Conservation (phyloP, 2,329 filamentous ascomycete species). For the Botrytis medusae region DNA sequence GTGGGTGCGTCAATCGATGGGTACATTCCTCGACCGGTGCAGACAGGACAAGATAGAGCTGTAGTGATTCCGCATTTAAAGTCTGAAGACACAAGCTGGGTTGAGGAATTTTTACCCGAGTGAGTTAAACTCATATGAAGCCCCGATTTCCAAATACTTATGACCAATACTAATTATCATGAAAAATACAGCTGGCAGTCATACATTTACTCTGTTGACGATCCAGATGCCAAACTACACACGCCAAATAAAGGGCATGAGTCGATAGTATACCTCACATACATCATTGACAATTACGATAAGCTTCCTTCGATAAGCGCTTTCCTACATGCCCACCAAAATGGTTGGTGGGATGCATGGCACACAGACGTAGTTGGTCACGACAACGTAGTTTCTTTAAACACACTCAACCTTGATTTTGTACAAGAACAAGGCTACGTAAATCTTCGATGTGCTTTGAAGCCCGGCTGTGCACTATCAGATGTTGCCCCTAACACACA, state of each 20-base stretch:
- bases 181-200: neutral
- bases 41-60: conserved; percentile 5
- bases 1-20: neutral
- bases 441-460: conserved; percentile 60
- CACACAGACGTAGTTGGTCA: conserved; percentile 23
- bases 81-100: conserved; percentile 2
- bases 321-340: conserved; percentile 48
- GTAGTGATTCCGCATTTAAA: neutral
- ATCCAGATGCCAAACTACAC: conserved; percentile 43
- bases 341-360: conserved; percentile 40
- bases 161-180: neutral
- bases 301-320: conserved; percentile 43
- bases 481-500: conserved; percentile 44
- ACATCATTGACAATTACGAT: conserved; percentile 62
- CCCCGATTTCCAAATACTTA: neutral
- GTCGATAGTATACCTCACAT: conserved; percentile 46
- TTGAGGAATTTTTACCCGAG: conserved; percentile 11
- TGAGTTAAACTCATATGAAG: neutral
- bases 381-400: conserved; percentile 39
- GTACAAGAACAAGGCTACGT: conserved; percentile 56
- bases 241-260: conserved; percentile 47
- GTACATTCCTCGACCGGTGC: conserved; percentile 1
- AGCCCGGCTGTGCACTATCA: conserved; percentile 51
- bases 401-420: conserved; percentile 28
- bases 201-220: conserved; percentile 33